Evolutionary conservation across 1,284 basidiomycete species (phyloP).

Genomic region (Ustilago shanxiensis): DNA sequence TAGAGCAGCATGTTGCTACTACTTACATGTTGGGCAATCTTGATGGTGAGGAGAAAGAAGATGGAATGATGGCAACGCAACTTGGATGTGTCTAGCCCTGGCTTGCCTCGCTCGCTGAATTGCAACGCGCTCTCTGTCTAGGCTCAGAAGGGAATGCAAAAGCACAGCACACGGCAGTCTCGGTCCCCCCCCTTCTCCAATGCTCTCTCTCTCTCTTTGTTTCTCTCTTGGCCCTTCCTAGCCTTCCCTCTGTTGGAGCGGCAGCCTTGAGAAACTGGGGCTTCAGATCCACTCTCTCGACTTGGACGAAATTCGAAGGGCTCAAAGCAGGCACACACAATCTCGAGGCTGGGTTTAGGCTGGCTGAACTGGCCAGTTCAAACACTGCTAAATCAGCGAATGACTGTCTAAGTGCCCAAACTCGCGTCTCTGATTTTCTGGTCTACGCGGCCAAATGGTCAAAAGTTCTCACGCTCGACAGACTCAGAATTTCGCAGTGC

Average conservation of each 20-base stretch:
- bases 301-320: neutral
- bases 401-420: neutral
- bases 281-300: neutral
- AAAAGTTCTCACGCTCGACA: slow-evolving; percentile 27
- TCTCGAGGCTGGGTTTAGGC: too few relatives aligned
- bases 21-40: slow-evolving; percentile 66
- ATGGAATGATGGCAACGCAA: slow-evolving; percentile 23
- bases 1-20: slow-evolving; percentile 28
- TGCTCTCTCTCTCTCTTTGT: neutral
- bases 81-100: slow-evolving; percentile 10
- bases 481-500: too few relatives aligned
- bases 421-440: neutral
- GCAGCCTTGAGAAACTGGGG: neutral
- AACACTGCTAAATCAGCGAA: neutral
- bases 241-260: too few relatives aligned
- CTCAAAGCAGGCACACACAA: neutral
- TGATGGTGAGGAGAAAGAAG: slow-evolving; percentile 71
- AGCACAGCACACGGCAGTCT: slow-evolving; percentile 34
- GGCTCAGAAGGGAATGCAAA: neutral
- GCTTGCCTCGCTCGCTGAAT: slow-evolving; percentile 11
- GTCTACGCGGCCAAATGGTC: neutral
- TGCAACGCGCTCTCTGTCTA: neutral
- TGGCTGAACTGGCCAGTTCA: neutral
- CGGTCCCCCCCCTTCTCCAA: too few relatives aligned
- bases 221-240: neutral